Base-by-base conservation (phyloP, 2,329 filamentous ascomycete genomes). In the Fusarium anthophilum region DNA sequence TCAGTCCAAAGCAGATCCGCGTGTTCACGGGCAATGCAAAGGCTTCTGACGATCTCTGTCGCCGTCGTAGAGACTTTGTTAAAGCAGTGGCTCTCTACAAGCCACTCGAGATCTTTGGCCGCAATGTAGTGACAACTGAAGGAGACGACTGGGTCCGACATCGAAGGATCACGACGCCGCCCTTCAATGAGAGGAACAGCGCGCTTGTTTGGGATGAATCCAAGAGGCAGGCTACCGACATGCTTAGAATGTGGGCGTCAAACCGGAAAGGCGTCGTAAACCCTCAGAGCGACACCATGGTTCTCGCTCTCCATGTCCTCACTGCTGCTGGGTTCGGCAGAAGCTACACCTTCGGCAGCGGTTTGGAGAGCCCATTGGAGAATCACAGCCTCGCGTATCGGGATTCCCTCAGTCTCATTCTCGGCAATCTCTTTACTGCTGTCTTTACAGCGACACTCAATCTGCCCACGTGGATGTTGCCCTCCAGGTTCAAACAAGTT, bases 161-260 rank as follows among this genome's bases (percentile, higher is more conserved):
- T 44, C 50, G 73, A 37, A 45, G 55, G 45, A 73, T 75, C 57
- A 75, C 73, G 13, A 76, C 73, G 1, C 73, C 72, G n/a, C 68
- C 71, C 0, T 76, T 76, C 48, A 76, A 70, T 32, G 74, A 76
- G 59, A 70, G 64, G 39, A 76, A 76, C 38, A 76, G 69, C 30
- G 63, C 50, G 1, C 63, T 76, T 28, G 74, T 76, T 0, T 76
- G 74, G 74, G 50, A 74, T 22, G 74, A 74, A 14, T 69, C 68
- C 3, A 68, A 74, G 45, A 30, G 47, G 28, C 69, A 74, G 15
- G 73, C 73, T 9, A 55, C 32, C 1, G 73, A 76, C 2, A 76
- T 76, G 74, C 66, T 76, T 13, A 55, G 62, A 41, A 66, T 60
- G 60, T 76, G 74, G 74, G 61, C 58, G 1, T 50, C 71, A 11